These are phyloP conservation scores for sunflower (Helianthus annuus) DNA, from an alignment of 129 eudicot species.

Conservation along the genomic window HanXRQr2.0-SUNRISE NC_035438.2:56497417-56497916, in stretches of 20 bases:
- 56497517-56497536: constrained; percentile 77
- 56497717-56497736: no score
- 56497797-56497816: no score
- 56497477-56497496: constrained; percentile 75
- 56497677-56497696: background rate
- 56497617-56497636: background rate
- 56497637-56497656: background rate
- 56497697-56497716: background rate
- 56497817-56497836: no score
- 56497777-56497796: no score
- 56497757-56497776: no score
- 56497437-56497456: constrained; percentile 88
- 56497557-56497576: constrained; percentile 3
- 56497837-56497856: no score
- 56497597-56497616: constrained; percentile 11
- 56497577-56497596: background rate
- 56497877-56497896: no score
- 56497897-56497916: no score
- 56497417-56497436: constrained; percentile 62
- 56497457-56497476: constrained; percentile 58
- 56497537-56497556: constrained; percentile 61
- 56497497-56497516: constrained; percentile 87
- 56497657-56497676: background rate
- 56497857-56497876: no score
- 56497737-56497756: no score